Base-by-base conservation (phyloP, 2,329 filamentous ascomycete genomes). In the Orbilia blumenaviensis region DNA sequence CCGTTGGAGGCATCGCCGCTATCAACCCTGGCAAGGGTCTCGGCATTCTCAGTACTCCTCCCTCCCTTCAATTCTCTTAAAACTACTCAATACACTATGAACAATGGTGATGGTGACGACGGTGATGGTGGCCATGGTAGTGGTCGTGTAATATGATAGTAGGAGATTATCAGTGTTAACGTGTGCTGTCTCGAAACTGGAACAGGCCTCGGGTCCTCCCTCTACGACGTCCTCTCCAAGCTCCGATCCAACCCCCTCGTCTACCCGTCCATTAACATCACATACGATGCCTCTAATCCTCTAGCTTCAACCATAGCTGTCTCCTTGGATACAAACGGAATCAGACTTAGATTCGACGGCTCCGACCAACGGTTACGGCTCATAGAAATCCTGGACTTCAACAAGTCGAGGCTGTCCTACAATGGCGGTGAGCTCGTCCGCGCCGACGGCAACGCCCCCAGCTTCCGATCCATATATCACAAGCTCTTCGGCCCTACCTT, bases 401-500 rank as follows among this genome's bases (percentile, higher is more conserved):
- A 91, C 52, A 95, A 93, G 82, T 93, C 89, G 77, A 88, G 90
- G 77, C 88, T 98, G 77, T 89, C 90, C 16, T 96, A 97, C 84
- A 95, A 92, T 80, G 88, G 88, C 78, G 89, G 90, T 63, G 94
- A 92, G 81, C 87, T 87, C 1, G 81, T 84, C 77, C 81, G 82
- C 80, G 42, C 62, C 62, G 48, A 81, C 81, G 23, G 80, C 76
- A 41, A 81, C 82, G 27, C 92, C 0, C 94, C 93, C 3, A 91
- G 88, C 14, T 97, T 97, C 82, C 88, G 91, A 74, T 92, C 96
- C 82, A 90, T 99, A 79, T 99, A 98, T 82, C 93, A 96, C 80
- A 90, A 92, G 63, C 86, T 97, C n/a, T 90, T 99, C 78, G 95
- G 95, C 0, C 94, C 94, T 16, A 96, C 94, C 0, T 98, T 96